Evolutionary conservation across 164 flowering plant species (phyloP).

Genomic region (Litsea cubeba): DNA sequence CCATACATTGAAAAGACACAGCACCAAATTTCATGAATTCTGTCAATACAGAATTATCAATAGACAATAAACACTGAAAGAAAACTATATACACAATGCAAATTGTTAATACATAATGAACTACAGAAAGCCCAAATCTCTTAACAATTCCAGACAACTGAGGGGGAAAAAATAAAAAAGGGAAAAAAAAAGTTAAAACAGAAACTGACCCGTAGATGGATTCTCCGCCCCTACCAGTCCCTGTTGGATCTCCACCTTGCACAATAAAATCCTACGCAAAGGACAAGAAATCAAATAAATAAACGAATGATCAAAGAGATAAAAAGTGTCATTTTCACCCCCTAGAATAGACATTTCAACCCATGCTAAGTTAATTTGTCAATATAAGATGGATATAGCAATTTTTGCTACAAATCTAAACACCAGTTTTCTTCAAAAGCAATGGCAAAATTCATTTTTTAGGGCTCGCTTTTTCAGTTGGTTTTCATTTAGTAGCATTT

Average conservation of each 20-base stretch:
- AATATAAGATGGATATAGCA: no score
- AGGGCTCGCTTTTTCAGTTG: no score
- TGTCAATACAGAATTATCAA: neutral
- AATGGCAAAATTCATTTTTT: no score
- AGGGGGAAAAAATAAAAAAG: neutral
- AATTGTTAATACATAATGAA: no score
- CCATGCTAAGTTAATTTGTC: no score
- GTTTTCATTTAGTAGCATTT: no score
- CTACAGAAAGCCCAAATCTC: no score
- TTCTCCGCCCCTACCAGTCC: slow-evolving; percentile 95
- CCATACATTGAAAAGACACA: neutral
- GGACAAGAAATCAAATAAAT: slow-evolving; percentile 6
- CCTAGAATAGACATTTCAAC: no score
- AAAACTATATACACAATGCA: neutral
- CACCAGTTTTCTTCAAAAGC: no score
- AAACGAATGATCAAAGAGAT: neutral
- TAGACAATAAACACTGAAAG: neutral
- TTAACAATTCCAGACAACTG: neutral
- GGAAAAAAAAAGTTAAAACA: neutral
- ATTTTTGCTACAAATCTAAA: no score
- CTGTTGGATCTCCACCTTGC: slow-evolving; percentile 99
- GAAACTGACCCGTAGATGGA: slow-evolving; percentile 80
- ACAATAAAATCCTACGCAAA: slow-evolving; percentile 76
- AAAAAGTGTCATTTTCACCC: no score
- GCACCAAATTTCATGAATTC: neutral